Percentiles rank a stretch among this genome's conserved stretches.
These are phyloP conservation scores for Eucalyptus polybractea DNA, from an alignment of 345 rosid genomes.

Conservation along the genomic window DNA sequence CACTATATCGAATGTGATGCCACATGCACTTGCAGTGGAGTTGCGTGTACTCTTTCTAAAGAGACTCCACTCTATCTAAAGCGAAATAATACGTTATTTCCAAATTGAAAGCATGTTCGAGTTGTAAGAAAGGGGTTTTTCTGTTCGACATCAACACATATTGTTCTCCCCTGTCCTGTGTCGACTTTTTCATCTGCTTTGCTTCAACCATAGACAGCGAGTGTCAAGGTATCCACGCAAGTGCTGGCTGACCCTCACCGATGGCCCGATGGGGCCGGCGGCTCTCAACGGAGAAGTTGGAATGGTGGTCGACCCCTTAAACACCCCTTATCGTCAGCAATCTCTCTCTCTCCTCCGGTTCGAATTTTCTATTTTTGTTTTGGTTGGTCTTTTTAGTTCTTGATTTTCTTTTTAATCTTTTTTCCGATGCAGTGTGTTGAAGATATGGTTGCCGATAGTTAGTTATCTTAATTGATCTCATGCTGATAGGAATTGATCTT, in stretches of 20 bases:
- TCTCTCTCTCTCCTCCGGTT: no score
- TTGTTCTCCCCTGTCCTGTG: not conserved
- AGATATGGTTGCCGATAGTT: no score
- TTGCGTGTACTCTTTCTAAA: no score
- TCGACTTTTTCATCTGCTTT: not conserved
- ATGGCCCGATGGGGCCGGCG: no score
- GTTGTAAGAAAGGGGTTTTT: not conserved
- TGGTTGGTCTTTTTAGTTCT: not conserved
- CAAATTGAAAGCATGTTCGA: not conserved
- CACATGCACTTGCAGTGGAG: not conserved
- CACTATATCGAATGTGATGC: not conserved
- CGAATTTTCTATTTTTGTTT: no score
- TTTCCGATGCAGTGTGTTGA: no score
- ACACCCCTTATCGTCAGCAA: no score
- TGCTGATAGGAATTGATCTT: no score
- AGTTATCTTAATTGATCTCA: no score
- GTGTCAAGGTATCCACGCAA: not conserved
- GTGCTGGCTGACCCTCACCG: no score
- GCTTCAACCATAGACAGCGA: not conserved
- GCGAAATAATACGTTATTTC: not conserved
- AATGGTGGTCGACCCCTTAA: no score
- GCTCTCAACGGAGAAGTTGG: no score
- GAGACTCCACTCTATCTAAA: not conserved
- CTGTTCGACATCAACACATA: not conserved
- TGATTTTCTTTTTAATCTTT: not conserved